Evolutionary conservation across 139 green algal species (phyloP).

Genomic region (Micractinium conductrix): DNA sequence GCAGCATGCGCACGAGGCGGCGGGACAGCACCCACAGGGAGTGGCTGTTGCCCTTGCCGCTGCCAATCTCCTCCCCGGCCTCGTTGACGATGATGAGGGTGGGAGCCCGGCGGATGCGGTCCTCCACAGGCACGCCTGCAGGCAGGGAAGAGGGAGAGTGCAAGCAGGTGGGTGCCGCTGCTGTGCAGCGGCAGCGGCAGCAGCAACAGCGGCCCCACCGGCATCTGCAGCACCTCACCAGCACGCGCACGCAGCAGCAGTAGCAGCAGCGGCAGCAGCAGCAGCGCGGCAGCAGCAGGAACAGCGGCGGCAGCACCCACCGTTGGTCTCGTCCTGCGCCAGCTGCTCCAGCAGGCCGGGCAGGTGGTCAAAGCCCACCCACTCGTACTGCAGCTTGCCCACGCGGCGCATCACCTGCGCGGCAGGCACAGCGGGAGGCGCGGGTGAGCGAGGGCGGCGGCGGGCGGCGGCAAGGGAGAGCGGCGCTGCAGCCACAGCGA

Average conservation of each 20-base stretch:
- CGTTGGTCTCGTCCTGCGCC: conserved; percentile 37
- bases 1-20: conserved; percentile 57
- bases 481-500: neutral
- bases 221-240: too few relatives aligned
- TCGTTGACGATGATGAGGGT: conserved; percentile 31
- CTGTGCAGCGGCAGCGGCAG: too few relatives aligned
- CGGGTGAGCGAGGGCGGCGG: neutral
- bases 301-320: too few relatives aligned
- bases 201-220: too few relatives aligned
- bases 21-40: conserved; percentile 57
- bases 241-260: too few relatives aligned
- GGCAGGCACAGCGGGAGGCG: neutral
- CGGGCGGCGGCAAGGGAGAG: neutral
- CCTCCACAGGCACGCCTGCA: conserved; percentile 38
- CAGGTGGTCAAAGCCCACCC: conserved; percentile 55
- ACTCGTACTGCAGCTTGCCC: conserved; percentile 64
- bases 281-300: too few relatives aligned
- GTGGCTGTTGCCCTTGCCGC: conserved; percentile 35
- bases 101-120: conserved; percentile 35
- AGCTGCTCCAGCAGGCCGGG: conserved; percentile 53
- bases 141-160: neutral
- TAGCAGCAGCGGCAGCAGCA: too few relatives aligned
- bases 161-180: neutral
- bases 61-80: conserved; percentile 24
- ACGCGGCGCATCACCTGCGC: conserved; percentile 49